Evolutionary conservation across 1,284 basidiomycete species (phyloP), one percentile per base, ranked within the genome.

Genomic region (Moesziomyces aphidis): DNA sequence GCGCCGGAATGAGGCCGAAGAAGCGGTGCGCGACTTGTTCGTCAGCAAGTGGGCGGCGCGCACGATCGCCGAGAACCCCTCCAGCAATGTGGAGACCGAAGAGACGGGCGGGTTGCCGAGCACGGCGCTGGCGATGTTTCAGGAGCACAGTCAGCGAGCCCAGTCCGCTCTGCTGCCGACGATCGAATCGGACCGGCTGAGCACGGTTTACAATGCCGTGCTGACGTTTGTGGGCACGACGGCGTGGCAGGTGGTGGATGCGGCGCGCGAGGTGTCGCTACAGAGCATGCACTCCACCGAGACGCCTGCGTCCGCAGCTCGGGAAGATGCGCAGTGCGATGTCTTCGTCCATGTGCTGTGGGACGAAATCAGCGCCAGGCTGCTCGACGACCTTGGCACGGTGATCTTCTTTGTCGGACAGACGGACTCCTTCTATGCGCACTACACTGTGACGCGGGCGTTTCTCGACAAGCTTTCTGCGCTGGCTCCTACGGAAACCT

Each of bases 381-480:
- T 98, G 55, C 90, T 94, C 87, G 90, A 92, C 71, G 92, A 95
- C 79, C 86, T 67, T 19, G 67, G 95, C 94, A 0, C 86, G 86
- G 36, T 86, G 5, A 90, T 99, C 4, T 99, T 98, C 83, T 91
- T 95, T 34, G 93, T 92, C 7, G 96, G 97, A 4, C 89, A 92
- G 58, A 93, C 96, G 6, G 90, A 92, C 63, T 92, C 95, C 66
- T 94, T 99, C 83, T 90, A 93, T 43, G 45, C 48, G 17, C 90
- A 96, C 85, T 92, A 95, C 82, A 90, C 91, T 61, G 91, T 91
- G 24, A 92, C 93, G 1, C 90, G 92, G 80, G 88, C 89, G 9
- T 97, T 98, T 82, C 87, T 98, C n/a, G 88, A 88, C n/a, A 89
- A 91, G 4, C 87, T 98, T 17, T 93, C 95, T 83, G 89, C 89